A percentile compares a stretch with the other conserved stretches of the same genome.
Conservation (phyloP, 495 filamentous ascomycete genomes). For the Recurvomyces mirabilis region DNA sequence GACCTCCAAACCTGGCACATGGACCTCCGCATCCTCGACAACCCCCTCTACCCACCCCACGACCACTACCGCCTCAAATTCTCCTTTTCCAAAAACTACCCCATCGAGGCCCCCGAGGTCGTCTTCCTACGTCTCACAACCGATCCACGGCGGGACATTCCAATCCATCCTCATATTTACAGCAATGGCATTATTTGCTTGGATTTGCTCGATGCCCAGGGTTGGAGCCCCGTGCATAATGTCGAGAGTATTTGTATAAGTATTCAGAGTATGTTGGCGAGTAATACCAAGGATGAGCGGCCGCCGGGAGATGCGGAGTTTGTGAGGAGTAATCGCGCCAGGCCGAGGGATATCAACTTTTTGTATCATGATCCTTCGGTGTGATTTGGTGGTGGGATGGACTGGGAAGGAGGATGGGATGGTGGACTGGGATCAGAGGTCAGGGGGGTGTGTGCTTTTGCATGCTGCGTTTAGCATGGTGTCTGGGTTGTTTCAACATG, state of each 20-base stretch:
- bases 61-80: constrained; percentile 81
- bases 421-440: too few relatives aligned
- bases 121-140: constrained; percentile 63
- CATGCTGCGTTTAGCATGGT: too few relatives aligned
- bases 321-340: constrained; percentile 59
- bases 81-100: constrained; percentile 70
- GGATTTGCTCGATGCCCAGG: constrained; percentile 74
- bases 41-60: constrained; percentile 69
- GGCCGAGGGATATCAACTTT: constrained; percentile 78
- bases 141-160: constrained; percentile 47
- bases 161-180: constrained; percentile 96
- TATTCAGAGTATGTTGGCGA: constrained; percentile 94
- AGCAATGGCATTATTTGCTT: constrained; percentile 97
- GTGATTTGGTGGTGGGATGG: constrained; percentile 28
- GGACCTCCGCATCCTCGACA: constrained; percentile 80
- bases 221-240: constrained; percentile 94
- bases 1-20: constrained; percentile 84
- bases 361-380: constrained; percentile 80
- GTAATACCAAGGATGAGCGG: constrained; percentile 69
- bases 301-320: constrained; percentile 81
- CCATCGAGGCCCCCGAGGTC: constrained; percentile 93
- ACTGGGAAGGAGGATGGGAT: too few relatives aligned
- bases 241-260: constrained; percentile 97
- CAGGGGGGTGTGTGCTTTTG: too few relatives aligned
- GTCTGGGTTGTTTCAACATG: too few relatives aligned